A percentile compares a stretch with the other conserved stretches of the same genome.
Evolutionary conservation across 2,329 filamentous ascomycete genomes (phyloP).

Genomic region (Scopulariopsis brevicaulis): DNA sequence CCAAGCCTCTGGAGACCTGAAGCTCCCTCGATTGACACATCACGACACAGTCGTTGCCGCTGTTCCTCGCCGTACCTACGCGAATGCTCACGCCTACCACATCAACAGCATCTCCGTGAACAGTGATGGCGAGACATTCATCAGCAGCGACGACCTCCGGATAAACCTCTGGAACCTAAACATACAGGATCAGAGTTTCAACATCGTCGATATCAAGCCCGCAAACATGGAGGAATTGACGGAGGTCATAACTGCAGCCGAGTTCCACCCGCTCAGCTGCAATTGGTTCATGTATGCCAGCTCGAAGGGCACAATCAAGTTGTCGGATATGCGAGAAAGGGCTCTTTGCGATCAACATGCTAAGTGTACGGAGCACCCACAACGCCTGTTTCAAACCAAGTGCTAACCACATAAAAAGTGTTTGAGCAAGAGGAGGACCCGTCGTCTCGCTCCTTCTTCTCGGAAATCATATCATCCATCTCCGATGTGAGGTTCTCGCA

Average conservation of each 20-base stretch:
- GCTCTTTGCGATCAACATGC: constrained; percentile 92
- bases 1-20: constrained; percentile 70
- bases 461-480: constrained; percentile 98
- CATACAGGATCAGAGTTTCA: constrained; percentile 99
- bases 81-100: constrained; percentile 97
- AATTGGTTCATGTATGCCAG: constrained; percentile 99
- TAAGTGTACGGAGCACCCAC: constrained; percentile 52
- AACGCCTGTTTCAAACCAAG: background rate
- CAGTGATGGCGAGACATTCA: constrained; percentile 98
- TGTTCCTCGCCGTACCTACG: constrained; percentile 90
- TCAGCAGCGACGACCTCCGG: constrained; percentile 93
- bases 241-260: constrained; percentile 95
- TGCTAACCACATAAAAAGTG: constrained; percentile 39
- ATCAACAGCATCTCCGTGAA: constrained; percentile 99
- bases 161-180: constrained; percentile 99
- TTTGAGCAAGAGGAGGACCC: constrained; percentile 99
- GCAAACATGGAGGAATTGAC: constrained; percentile 99
- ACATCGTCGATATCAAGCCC: constrained; percentile 99
- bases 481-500: constrained; percentile 96
- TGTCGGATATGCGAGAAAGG: constrained; percentile 96
- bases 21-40: constrained; percentile 90
- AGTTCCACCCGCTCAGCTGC: constrained; percentile 94
- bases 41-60: constrained; percentile 97
- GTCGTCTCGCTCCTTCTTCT: constrained; percentile 95
- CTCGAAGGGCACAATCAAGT: constrained; percentile 96